Base-by-base conservation (phyloP, 306 rosid species). In the Amphicarpaea edgeworthii region DNA sequence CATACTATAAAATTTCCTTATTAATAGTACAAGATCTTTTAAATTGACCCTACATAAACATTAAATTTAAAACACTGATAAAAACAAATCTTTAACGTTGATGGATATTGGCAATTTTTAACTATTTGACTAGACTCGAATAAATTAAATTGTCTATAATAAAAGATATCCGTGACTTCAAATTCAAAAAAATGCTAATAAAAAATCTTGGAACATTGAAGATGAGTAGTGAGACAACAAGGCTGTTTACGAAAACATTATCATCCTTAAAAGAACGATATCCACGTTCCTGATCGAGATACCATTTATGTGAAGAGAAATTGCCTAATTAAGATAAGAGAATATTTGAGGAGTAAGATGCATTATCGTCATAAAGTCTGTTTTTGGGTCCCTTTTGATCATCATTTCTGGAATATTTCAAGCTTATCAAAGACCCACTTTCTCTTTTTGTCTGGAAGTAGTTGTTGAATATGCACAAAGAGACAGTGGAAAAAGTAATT, bases 391-490 rank as follows among this genome's bases (percentile, higher is more conserved):
- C 87, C 85, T 77, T 34, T 81, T 54, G 62, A 72, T 84, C 76
- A 86, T 86, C 77, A 74, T 81, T 79, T 81, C 46, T n/a, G 88
- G 89, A 83, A 83, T 83, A 88, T 88, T 81, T 84, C 64, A 73
- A 76, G 81, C 53, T 78, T 60, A 77, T 69, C 74, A 37, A 46
- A 81, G 84, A 70, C 88, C 90, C 82, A 70, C 85, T 70, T 55
- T 64, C 69, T 23, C 86, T 83, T 83, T 85, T 81, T 83, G 92
- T 83, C 86, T 79, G 77, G 83, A 90, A 86, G 88, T 84, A 88
- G 90, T 83, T 84, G 92, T 90, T 88, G 96, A 88, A 90, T 83
- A 85, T 54, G 62, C 74, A 68, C 68, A 73, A 72, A 11, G 60
- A 69, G 49, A 67, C 74, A 75, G 23, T 41, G 12, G 20, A 64